These are phyloP conservation scores for Thermomucor indicae-seudaticae DNA, from an alignment of 371 early-diverging fungal genomes.

Conservation along the genomic window DNA sequence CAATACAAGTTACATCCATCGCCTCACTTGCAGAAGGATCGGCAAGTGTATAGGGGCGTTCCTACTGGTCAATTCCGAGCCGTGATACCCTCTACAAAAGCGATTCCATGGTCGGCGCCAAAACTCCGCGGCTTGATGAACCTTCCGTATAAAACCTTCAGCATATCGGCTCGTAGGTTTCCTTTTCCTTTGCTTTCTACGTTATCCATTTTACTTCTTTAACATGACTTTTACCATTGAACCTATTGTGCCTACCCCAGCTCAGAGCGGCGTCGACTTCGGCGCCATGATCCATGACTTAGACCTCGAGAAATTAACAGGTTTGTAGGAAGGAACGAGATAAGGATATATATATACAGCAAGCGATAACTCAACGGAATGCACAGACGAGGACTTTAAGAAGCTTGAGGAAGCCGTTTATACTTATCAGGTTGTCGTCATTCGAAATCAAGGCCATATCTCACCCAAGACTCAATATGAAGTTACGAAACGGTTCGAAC, in stretches of 20 bases:
- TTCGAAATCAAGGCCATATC: constrained; percentile 39
- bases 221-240: constrained; percentile 40
- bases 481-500: constrained; percentile 42
- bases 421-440: constrained; percentile 40
- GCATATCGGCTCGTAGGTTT: neutral
- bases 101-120: too few species aligned
- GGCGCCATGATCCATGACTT: constrained; percentile 35
- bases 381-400: constrained; percentile 36
- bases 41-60: too few species aligned
- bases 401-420: constrained; percentile 41
- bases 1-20: too few species aligned
- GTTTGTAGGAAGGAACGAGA: constrained; percentile 10
- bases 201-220: neutral
- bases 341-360: neutral
- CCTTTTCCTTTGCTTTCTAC: neutral
- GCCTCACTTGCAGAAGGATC: too few species aligned
- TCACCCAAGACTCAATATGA: constrained; percentile 36
- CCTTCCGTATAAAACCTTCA: too few species aligned
- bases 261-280: constrained; percentile 47
- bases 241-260: constrained; percentile 25
- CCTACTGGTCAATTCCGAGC: too few species aligned
- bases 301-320: constrained; percentile 38
- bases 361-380: neutral
- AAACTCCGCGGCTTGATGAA: too few species aligned
- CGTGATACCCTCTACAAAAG: too few species aligned